These are phyloP conservation scores for Yarrowia osloensis DNA, from an alignment of 805 yeast species.

Conservation along the genomic window DNA sequence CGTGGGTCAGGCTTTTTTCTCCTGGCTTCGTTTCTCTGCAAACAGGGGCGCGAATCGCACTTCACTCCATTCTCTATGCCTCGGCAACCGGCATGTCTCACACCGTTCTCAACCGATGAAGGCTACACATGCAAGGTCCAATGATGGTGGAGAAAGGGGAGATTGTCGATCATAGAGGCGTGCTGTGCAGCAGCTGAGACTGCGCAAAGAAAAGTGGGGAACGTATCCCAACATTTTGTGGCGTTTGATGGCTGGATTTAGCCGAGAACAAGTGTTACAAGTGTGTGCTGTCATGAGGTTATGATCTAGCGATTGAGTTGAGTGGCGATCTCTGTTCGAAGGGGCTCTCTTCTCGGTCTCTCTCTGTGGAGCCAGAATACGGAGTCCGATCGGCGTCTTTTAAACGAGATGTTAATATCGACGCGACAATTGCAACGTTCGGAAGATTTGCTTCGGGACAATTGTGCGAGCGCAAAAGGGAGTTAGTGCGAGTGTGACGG, in stretches of 20 bases:
- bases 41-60: no score
- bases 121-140: not conserved
- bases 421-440: not conserved
- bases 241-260: no score
- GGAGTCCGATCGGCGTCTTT: not conserved
- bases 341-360: no score
- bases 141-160: not conserved
- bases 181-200: not conserved
- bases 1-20: no score
- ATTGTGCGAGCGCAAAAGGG: not conserved
- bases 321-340: no score
- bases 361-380: not conserved
- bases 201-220: not conserved
- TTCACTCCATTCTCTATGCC: not conserved
- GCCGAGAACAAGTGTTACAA: no score
- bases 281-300: not conserved
- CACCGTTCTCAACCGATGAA: not conserved
- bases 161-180: constrained; percentile 4
- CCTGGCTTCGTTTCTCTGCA: no score
- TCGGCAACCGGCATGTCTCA: constrained; percentile 5
- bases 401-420: not conserved
- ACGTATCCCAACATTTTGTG: not conserved
- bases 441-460: not conserved
- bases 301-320: not conserved
- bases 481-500: not conserved